Evolutionary conservation across 192 early-diverging fungal genomes (phyloP), one percentile per base, ranked within the genome.

Genomic region (Coemansia sp.): DNA sequence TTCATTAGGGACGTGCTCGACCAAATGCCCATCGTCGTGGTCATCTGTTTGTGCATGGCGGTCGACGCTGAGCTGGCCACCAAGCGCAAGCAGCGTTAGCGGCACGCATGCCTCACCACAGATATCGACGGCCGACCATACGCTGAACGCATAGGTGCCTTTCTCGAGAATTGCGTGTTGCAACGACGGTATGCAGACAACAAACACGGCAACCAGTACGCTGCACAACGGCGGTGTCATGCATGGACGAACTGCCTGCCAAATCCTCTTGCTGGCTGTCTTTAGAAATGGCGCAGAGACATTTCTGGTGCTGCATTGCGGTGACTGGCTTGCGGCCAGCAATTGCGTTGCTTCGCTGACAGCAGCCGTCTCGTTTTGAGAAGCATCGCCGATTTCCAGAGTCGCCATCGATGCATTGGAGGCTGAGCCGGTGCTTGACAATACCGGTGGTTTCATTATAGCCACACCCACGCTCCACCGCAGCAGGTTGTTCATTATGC

Each of bases 81-180:
- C 92, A 2, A 92, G 75, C 61, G 89, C 87, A 2, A 91, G 74
- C 33, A 94, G 71, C 33, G 91, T 91, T 39, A 91, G 66, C 0
- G 92, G 92, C 11, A 94, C 87, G 20, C 90, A 89, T 3, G 89
- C 90, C 12, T 85, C 77, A 11, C 92, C 91, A 66, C 90, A 89
- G 5, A 65, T 78, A 14, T 90, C 88, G 18, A 94, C 74, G 17
- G 88, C 87, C 35, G 51, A 35, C 73, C 73, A 75, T 45, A 75
- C 33, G 33, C 65, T 66, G 51, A 67, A 52, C 11, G 68, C 54
- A 61, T 73, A 73, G 20, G 76, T 65, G 34, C 71, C 71, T 52
- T 73, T 60, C 34, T 33, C 20, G 33, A 73, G 60, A 43, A 73
- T 12, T 15, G 53, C 64, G 11, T 45, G 38, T 43, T 73, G 76